phyloP scores from a whole-genome alignment of 495 filamentous ascomycete species.

The Hypoxylon subgilvum region DNA sequence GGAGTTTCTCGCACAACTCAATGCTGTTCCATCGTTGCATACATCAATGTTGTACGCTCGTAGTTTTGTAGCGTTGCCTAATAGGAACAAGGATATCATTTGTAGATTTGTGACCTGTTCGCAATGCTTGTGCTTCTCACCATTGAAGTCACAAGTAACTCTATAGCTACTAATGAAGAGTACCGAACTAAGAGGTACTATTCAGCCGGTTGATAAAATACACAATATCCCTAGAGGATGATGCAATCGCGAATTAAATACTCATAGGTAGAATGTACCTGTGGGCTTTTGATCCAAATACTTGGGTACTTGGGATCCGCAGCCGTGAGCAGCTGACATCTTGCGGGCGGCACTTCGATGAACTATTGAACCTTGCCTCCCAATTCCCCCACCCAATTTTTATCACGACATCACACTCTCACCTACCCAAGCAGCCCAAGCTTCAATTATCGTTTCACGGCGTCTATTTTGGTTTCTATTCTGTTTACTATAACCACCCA shows the following conservation, averaged over 20 bases:
- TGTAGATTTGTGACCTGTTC: not conserved
- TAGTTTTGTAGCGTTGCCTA: no score
- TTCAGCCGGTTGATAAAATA: not conserved
- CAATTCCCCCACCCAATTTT: slow-evolving; percentile 15
- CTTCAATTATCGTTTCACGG: slow-evolving; percentile 10
- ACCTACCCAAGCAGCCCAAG: not conserved
- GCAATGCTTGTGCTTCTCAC: no score
- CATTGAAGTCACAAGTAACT: no score
- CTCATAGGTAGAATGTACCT: no score
- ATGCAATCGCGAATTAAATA: slow-evolving; percentile 13
- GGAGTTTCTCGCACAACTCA: not conserved
- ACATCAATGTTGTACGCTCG: not conserved
- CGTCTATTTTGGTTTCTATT: not conserved
- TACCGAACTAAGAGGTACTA: no score
- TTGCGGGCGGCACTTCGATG: no score
- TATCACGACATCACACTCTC: not conserved
- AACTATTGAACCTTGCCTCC: slow-evolving; percentile 4
- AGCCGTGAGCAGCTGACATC: no score
- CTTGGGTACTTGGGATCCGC: no score
- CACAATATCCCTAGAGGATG: slow-evolving; percentile 20
- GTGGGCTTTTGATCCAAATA: no score
- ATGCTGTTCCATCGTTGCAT: slow-evolving; percentile 3
- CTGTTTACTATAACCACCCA: slow-evolving; percentile 2
- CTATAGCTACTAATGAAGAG: no score
- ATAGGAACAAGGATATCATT: not conserved